Percentiles rank a stretch among this genome's conserved stretches.
phyloP scores from a whole-genome alignment of 306 rosid species.

The Herpetospermum pedunculosum region DNA sequence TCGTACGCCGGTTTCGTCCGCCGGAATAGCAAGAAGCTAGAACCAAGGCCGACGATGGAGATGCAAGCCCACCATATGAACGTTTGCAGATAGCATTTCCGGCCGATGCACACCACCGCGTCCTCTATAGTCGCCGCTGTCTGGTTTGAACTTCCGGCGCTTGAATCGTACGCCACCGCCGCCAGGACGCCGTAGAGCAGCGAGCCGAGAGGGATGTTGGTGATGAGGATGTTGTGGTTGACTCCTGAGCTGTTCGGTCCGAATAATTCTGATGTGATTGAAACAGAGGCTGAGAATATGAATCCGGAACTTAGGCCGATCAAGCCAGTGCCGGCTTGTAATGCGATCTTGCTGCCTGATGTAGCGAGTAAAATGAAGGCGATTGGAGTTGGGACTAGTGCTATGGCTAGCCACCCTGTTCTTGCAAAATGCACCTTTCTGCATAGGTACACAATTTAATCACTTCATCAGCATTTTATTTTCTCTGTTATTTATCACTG shows the following conservation, averaged over 20 bases:
- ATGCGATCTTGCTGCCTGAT: constrained; percentile 33
- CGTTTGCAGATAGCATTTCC: constrained; percentile 52
- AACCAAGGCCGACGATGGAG: constrained; percentile 46
- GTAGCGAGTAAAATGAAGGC: constrained; percentile 71
- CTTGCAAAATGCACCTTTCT: constrained; percentile 83
- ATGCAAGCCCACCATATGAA: constrained; percentile 68
- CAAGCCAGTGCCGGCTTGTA: constrained; percentile 60
- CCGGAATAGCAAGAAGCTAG: constrained; percentile 46
- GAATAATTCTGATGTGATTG: constrained; percentile 80
- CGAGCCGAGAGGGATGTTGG: constrained; percentile 87
- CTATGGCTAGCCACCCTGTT: constrained; percentile 81
- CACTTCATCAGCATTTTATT: constrained; percentile 17
- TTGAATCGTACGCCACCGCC: constrained; percentile 59
- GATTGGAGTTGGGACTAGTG: constrained; percentile 75
- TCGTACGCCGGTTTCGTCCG: constrained; percentile 52
- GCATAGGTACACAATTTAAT: constrained; percentile 49
- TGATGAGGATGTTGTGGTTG: constrained; percentile 83
- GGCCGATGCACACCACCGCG: constrained; percentile 53
- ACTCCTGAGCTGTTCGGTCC: constrained; percentile 76
- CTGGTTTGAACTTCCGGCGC: constrained; percentile 9
- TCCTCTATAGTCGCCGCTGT: constrained; percentile 18
- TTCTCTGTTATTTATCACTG: background rate
- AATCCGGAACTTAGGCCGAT: constrained; percentile 86
- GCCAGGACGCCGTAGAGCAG: constrained; percentile 73
- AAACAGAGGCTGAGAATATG: constrained; percentile 89